A percentile compares a stretch with the other conserved stretches of the same genome.
Conservation (phyloP, 306 rosid species). For the Purshia tridentata region DNA sequence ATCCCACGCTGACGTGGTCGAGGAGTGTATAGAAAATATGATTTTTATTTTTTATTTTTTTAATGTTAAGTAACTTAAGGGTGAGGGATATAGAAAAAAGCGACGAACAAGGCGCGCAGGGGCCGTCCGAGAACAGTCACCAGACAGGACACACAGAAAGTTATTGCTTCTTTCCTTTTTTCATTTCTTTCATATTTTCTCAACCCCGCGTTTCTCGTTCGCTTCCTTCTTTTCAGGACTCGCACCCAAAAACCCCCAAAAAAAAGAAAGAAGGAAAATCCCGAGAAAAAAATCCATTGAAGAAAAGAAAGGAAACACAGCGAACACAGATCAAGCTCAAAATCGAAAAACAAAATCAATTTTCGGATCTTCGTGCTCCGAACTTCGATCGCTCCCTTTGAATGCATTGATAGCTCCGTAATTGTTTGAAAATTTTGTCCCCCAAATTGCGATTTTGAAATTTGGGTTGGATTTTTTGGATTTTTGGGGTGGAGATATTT, state of each 20-base stretch:
- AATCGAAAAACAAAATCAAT: slow-evolving; percentile 17
- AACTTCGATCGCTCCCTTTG: slow-evolving; percentile 40
- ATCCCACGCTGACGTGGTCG: slow-evolving; percentile 70
- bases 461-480: slow-evolving; percentile 7
- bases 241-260: slow-evolving; percentile 2
- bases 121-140: slow-evolving; percentile 48
- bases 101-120: slow-evolving; percentile 55
- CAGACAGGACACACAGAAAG: neutral
- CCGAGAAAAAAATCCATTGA: neutral
- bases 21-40: neutral
- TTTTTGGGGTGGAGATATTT: slow-evolving; percentile 15
- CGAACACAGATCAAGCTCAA: slow-evolving; percentile 28
- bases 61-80: slow-evolving; percentile 10
- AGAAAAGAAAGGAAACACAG: slow-evolving; percentile 18
- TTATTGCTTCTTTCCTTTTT: neutral
- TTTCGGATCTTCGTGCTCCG: slow-evolving; percentile 50
- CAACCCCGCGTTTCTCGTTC: slow-evolving; percentile 35
- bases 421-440: slow-evolving; percentile 5
- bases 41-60: neutral
- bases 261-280: neutral
- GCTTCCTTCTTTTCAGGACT: slow-evolving; percentile 48
- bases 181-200: slow-evolving; percentile 30
- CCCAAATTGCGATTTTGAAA: neutral
- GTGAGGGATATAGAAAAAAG: slow-evolving; percentile 31
- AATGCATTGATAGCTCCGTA: slow-evolving; percentile 42